Evolutionary conservation across 176 grass and related monocot species (phyloP), one percentile per base, ranked within the genome.

Genomic region (Luzula sylvatica): DNA sequence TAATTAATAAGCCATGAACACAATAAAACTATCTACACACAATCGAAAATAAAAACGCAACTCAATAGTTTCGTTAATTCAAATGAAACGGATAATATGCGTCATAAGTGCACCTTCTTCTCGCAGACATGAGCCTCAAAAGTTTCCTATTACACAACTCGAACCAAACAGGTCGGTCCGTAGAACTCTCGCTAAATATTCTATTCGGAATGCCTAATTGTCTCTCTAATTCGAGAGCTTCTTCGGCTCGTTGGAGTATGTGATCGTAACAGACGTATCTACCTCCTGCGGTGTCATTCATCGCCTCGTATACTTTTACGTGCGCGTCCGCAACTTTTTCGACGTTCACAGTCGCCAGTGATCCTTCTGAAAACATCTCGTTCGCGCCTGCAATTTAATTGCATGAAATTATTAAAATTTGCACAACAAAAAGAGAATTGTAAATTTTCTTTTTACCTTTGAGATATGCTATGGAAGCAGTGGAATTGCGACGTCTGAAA

Each of bases 181-280:
- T 55, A 11, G 53, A 26, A 26, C 44, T 40, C 64, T 66, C 77
- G 19, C 3, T 24, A 14, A 71, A 20, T 35, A 52, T 35, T 13
- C 74, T 65, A 29, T 75, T 42, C 0, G 78, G 75, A 15, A 98
- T 67, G 1, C 85, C 92, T 7, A 98, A 68, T 78, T 98, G 92
- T 28, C 81, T 78, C 50, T 82, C 81, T 56, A 98, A 70, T 58
- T 90, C 81, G 7, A 42, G 52, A 11, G 87, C 77, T 42, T 90
- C 85, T 81, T 90, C 81, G 0, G 57, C 59, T 43, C 65, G 65
- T 61, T 26, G 75, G 38, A 98, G 66, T 48, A 90, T 57, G 65
- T 47, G 92, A 42, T 98, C 92, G 46, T 90, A 98, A 65, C 81
- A 98, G 54, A 98, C 79, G 68, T 98, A 98, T 46, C 92, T 46